Conservation (phyloP, 768 basidiomycete genomes). For the Boletus edulis region DNA sequence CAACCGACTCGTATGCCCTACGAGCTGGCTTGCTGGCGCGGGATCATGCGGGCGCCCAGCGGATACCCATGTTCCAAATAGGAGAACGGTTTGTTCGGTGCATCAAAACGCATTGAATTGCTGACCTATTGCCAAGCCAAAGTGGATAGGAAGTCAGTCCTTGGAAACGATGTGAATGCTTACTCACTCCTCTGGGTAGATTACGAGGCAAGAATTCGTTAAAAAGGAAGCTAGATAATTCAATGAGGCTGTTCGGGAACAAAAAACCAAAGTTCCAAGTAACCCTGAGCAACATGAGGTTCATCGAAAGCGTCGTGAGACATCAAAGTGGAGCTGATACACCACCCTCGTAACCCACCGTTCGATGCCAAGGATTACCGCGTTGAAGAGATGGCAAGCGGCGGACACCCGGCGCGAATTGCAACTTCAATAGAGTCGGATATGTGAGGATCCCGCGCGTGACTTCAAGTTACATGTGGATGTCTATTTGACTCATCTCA, state of each 20-base stretch:
- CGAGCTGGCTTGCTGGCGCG: slow-evolving; percentile 38
- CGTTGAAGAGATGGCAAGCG: not conserved
- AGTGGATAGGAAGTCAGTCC: slow-evolving; percentile 18
- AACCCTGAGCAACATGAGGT: slow-evolving; percentile 41
- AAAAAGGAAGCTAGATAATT: slow-evolving; percentile 54
- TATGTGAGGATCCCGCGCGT: not conserved
- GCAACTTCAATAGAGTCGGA: not conserved
- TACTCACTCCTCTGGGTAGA: slow-evolving; percentile 49
- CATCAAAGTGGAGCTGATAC: not conserved
- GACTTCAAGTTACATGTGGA: not conserved
- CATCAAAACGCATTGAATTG: not conserved
- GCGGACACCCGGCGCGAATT: not conserved
- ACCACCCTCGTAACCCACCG: not conserved
- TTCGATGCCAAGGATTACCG: not conserved
- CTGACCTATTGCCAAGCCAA: slow-evolving; percentile 24
- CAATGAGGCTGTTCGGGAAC: slow-evolving; percentile 52
- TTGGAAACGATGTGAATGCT: not conserved
- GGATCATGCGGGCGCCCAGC: slow-evolving; percentile 73
- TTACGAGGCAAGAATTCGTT: slow-evolving; percentile 37
- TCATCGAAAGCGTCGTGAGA: not conserved
- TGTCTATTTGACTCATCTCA: no score
- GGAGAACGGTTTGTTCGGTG: not conserved
- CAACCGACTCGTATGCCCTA: not conserved
- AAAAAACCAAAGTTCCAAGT: slow-evolving; percentile 48
- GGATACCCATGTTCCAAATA: slow-evolving; percentile 46